These are phyloP conservation scores for Trichoderma harzianum DNA, from an alignment of 2,329 filamentous ascomycete species.

Conservation along the genomic window DNA sequence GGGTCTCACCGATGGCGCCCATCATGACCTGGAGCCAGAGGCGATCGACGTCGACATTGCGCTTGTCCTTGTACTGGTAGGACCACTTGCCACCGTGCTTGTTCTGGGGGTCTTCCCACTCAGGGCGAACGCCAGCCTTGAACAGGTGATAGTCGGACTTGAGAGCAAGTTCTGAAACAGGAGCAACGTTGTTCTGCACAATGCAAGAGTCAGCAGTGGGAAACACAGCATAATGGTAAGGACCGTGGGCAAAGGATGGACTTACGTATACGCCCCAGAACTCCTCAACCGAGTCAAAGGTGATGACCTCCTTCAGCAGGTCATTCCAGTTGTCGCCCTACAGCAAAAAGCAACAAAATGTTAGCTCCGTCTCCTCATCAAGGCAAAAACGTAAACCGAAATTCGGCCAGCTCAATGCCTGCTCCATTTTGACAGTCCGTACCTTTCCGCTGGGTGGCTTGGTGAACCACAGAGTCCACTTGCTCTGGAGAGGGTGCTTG, in stretches of 20 bases:
- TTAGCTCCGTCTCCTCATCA: not conserved
- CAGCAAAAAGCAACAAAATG: not conserved
- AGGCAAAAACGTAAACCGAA: not conserved
- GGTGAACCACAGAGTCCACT: conserved; percentile 99
- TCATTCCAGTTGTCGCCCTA: conserved; percentile 99
- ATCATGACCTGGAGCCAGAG: conserved; percentile 98
- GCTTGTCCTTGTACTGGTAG: conserved; percentile 96
- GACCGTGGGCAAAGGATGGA: conserved; percentile 22
- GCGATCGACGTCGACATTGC: conserved; percentile 84
- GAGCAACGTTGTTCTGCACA: conserved; percentile 93
- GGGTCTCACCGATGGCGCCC: conserved; percentile 92
- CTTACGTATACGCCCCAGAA: conserved; percentile 99
- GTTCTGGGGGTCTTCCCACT: conserved; percentile 98
- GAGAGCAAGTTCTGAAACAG: conserved; percentile 89
- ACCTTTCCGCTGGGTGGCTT: conserved; percentile 97
- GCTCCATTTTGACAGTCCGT: conserved; percentile 19
- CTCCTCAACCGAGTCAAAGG: conserved; percentile 97
- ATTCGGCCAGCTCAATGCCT: not conserved
- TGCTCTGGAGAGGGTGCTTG: conserved; percentile 96
- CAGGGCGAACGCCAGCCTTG: conserved; percentile 93
- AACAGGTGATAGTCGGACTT: conserved; percentile 99
- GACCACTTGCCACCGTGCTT: conserved; percentile 99
- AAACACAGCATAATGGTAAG: not conserved
- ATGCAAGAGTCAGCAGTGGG: not conserved
- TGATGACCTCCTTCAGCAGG: conserved; percentile 95